Percentiles rank a stretch among this genome's conserved stretches.
These are phyloP conservation scores for Chaetomium sp. DNA, from an alignment of 2,329 filamentous ascomycete genomes.

Conservation along the genomic window DNA sequence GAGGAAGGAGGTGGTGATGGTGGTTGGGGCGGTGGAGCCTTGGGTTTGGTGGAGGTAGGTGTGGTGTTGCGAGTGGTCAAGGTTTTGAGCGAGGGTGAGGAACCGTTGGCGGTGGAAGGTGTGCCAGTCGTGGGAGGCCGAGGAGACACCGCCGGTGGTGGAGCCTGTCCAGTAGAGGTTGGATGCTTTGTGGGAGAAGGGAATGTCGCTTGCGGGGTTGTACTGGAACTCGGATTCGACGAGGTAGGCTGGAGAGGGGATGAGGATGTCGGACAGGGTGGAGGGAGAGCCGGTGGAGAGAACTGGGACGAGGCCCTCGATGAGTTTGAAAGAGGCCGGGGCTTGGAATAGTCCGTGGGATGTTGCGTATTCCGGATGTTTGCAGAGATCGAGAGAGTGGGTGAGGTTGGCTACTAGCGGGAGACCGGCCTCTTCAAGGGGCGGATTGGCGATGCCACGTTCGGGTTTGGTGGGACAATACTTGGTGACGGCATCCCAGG, in stretches of 20 bases:
- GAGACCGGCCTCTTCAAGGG: slow-evolving; percentile 24
- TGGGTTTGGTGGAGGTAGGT: slow-evolving; percentile 29
- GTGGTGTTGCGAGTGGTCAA: slow-evolving; percentile 21
- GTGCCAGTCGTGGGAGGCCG: slow-evolving; percentile 29
- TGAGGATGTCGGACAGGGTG: slow-evolving; percentile 46
- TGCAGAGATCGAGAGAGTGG: slow-evolving; percentile 35
- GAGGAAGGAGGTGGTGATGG: slow-evolving; percentile 30
- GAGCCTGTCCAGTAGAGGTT: slow-evolving; percentile 53
- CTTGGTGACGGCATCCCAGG: slow-evolving; percentile 30
- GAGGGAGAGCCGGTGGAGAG: slow-evolving; percentile 40
- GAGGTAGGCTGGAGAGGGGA: slow-evolving; percentile 45
- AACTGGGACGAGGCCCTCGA: slow-evolving; percentile 38
- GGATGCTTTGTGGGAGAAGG: slow-evolving; percentile 44
- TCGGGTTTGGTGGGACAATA: slow-evolving; percentile 22
- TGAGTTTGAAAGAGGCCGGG: slow-evolving; percentile 37
- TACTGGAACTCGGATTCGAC: slow-evolving; percentile 38
- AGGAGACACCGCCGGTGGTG: slow-evolving; percentile 42
- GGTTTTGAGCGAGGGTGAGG: slow-evolving; percentile 32
- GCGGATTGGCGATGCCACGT: background rate
- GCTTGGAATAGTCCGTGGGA: slow-evolving; percentile 41
- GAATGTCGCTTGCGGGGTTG: slow-evolving; percentile 32
- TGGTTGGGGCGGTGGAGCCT: slow-evolving; percentile 15
- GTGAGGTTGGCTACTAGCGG: slow-evolving; percentile 32
- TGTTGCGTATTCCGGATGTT: slow-evolving; percentile 36
- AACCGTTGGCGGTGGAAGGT: slow-evolving; percentile 44